Base-by-base conservation (phyloP, 306 rosid species). In the Rosa persica region DNA sequence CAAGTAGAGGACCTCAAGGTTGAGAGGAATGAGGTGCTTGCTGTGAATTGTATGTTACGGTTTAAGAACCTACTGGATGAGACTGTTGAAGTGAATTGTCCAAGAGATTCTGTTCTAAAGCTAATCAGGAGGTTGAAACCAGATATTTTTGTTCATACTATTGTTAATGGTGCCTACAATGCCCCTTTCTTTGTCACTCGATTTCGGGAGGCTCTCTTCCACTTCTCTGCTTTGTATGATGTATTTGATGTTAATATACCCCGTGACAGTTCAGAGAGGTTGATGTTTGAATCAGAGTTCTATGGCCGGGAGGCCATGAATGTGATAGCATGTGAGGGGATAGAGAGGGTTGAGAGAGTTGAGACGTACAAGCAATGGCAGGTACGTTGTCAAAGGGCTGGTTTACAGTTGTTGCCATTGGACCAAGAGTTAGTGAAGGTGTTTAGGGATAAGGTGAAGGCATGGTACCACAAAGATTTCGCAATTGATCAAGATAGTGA, bases 121-220 rank as follows among this genome's bases (percentile, higher is more conserved):
- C 88, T 93, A 64, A 88, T 89, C 74, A 91, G 89, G 89, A 86
- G 72, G 86, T 84, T 91, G 70, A 89, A 89, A 44, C 98, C 98
- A 0, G 80, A 83, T 75, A 82, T 93, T 46, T 91, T 88, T 81
- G 83, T 87, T 48, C 89, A 87, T 1, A 15, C 83, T 42, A 58
- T 83, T 49, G 4, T 74, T 4, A 93, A 87, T 75, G 98, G 98
- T 66, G 80, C 92, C 9, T 89, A 87, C 70, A 93, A 91, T 70
- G 95, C 95, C 4, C 98, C 98, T 12, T 88, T 91, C 87, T 93
- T 93, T 67, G 76, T 80, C 78, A 85, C 93, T n/a, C 76, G 94
- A 75, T 92, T 92, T 65, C 73, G 84, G 27, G 97, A 92, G 83
- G 88, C 94, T 6, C 78, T 92, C 6, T 88, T 78, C 75, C 86